These are phyloP conservation scores for Eutrema salsugineum DNA, from an alignment of 441 rosid species.

Conservation along the genomic window DNA sequence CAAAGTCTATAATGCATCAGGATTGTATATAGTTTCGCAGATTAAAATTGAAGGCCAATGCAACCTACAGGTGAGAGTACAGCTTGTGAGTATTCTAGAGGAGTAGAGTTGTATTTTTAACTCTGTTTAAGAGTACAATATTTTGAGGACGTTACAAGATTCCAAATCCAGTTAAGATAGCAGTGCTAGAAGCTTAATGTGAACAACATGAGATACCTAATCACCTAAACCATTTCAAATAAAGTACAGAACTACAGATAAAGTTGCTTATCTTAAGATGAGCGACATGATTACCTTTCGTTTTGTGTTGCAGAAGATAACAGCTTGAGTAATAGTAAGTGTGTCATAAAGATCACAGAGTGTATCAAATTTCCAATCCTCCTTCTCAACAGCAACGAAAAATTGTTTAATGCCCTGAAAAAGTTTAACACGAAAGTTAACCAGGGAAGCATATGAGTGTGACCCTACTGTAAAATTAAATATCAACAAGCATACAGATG, in stretches of 20 bases:
- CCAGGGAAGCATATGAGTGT: conserved; percentile 1
- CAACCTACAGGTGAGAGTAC: too few species aligned
- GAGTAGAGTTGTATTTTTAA: not conserved
- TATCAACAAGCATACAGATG: not conserved
- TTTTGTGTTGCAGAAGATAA: conserved; percentile 97
- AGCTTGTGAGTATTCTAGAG: not conserved
- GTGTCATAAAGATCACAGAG: conserved; percentile 94
- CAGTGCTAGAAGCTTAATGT: not conserved
- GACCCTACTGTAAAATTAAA: not conserved
- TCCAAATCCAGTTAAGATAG: not conserved
- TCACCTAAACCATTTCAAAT: not conserved
- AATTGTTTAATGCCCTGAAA: conserved; percentile 91
- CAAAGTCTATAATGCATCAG: not conserved
- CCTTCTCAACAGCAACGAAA: conserved; percentile 92
- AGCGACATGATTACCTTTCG: conserved; percentile 56
- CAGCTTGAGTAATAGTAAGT: conserved; percentile 92
- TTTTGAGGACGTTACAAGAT: not conserved
- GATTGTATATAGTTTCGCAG: not conserved
- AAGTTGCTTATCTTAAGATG: not conserved
- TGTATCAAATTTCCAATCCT: conserved; percentile 99
- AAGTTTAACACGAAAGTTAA: conserved; percentile 10
- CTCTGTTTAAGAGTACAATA: not conserved
- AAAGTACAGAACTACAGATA: not conserved
- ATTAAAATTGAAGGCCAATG: not conserved
- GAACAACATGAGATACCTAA: not conserved